phyloP scores from a whole-genome alignment of 1,284 basidiomycete genomes.

The Vanrija pseudolonga region DNA sequence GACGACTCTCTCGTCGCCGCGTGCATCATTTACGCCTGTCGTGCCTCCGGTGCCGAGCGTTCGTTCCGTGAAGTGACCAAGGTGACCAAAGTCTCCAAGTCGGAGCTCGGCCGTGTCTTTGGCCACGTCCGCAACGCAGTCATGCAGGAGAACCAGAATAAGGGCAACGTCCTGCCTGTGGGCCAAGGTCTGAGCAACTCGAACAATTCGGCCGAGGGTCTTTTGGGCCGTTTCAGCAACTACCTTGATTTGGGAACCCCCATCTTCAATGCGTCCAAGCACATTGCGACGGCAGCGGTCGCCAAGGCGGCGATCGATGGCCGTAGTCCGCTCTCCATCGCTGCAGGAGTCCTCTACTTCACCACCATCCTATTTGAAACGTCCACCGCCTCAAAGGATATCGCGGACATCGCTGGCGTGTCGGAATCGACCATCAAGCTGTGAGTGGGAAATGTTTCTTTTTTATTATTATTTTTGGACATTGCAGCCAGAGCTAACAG shows the following conservation, averaged over 20 bases:
- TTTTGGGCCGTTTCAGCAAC: conserved; percentile 91
- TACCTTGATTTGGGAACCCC: conserved; percentile 53
- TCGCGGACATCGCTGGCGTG: conserved; percentile 92
- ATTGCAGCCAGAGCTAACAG: not conserved
- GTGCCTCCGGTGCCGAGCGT: conserved; percentile 86
- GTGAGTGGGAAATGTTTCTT: conserved; percentile 24
- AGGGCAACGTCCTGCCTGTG: too few species aligned
- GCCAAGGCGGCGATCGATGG: conserved; percentile 86
- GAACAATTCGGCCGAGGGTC: conserved; percentile 68
- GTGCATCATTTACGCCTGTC: conserved; percentile 96
- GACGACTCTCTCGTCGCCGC: conserved; percentile 88
- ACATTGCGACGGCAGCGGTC: conserved; percentile 77
- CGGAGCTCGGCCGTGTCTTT: conserved; percentile 84
- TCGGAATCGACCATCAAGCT: conserved; percentile 94
- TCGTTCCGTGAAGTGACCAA: conserved; percentile 96
- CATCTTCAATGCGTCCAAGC: conserved; percentile 61
- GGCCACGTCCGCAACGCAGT: conserved; percentile 51
- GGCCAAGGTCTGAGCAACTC: conserved; percentile 33
- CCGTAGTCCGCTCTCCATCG: conserved; percentile 90
- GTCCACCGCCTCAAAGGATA: conserved; percentile 72
- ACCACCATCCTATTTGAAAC: conserved; percentile 76
- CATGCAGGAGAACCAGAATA: conserved; percentile 8
- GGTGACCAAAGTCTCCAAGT: conserved; percentile 89
- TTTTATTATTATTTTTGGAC: too few species aligned
- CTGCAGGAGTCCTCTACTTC: conserved; percentile 92